Conservation (phyloP, 164 flowering plant genomes). For the Paratinospora sagittata region DNA sequence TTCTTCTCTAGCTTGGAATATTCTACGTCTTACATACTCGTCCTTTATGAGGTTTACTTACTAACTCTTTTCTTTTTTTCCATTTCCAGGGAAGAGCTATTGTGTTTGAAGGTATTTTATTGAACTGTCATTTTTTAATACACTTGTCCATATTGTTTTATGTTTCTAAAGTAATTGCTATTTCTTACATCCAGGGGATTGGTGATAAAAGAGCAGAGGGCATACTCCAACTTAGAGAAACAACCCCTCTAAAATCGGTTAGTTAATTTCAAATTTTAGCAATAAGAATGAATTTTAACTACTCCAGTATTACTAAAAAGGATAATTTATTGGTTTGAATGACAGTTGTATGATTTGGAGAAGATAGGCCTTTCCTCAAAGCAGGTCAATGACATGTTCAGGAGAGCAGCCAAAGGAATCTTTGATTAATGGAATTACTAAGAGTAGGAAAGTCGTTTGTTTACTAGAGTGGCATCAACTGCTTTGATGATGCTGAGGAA, state of each 20-base stretch:
- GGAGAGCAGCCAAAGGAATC: too few species aligned
- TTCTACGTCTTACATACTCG: not conserved
- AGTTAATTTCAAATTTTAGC: too few species aligned
- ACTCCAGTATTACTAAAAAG: too few species aligned
- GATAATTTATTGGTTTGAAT: too few species aligned
- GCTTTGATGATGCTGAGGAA: too few species aligned
- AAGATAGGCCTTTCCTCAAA: too few species aligned
- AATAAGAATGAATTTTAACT: too few species aligned
- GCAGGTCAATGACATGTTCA: too few species aligned
- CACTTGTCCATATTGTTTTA: not conserved
- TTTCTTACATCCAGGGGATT: slow-evolving; percentile 55
- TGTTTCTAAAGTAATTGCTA: not conserved
- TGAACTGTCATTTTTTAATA: not conserved
- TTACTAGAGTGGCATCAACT: not conserved
- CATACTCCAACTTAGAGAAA: slow-evolving; percentile 67
- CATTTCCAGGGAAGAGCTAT: slow-evolving; percentile 63
- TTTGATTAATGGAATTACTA: slow-evolving; percentile 23
- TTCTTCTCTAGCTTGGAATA: not conserved
- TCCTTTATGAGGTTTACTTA: not conserved
- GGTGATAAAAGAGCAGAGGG: slow-evolving; percentile 69
- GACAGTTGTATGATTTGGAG: too few species aligned
- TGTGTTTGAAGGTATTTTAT: slow-evolving; percentile 55
- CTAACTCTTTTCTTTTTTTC: slow-evolving; percentile 9
- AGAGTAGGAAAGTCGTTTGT: not conserved
- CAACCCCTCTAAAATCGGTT: slow-evolving; percentile 70